phyloP scores from a whole-genome alignment of 2,329 filamentous ascomycete species.

The Claviceps humidiphila region DNA sequence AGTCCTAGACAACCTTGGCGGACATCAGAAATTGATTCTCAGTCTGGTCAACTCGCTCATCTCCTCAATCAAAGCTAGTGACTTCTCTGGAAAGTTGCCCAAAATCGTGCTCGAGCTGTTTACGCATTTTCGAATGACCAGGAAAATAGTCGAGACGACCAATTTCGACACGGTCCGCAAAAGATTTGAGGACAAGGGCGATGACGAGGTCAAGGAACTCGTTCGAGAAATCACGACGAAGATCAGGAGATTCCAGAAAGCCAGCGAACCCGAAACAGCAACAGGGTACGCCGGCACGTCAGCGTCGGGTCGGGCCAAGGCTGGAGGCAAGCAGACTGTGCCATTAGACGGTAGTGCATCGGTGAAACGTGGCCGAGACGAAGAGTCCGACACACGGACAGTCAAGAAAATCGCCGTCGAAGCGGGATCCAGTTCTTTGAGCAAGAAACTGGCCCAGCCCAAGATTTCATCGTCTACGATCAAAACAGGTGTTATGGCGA shows the following conservation, averaged over 20 bases:
- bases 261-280: constrained; percentile 19
- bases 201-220: constrained; percentile 48
- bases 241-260: constrained; percentile 27
- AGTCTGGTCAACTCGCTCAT: constrained; percentile 41
- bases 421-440: constrained; percentile 22
- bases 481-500: constrained; percentile 17
- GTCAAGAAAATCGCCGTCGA: constrained; percentile 31
- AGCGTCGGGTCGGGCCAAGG: constrained; percentile 24
- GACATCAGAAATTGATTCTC: constrained; percentile 42
- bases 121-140: constrained; percentile 47
- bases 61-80: constrained; percentile 37
- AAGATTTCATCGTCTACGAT: constrained; percentile 18
- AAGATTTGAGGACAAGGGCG: constrained; percentile 48
- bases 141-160: constrained; percentile 46
- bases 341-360: constrained; percentile 13
- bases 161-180: constrained; percentile 54
- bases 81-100: constrained; percentile 40
- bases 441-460: constrained; percentile 26
- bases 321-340: constrained; percentile 16
- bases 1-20: constrained; percentile 44
- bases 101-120: constrained; percentile 47
- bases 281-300: constrained; percentile 28
- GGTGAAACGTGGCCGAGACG: constrained; percentile 25
- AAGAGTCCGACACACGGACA: constrained; percentile 25
- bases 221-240: constrained; percentile 43